Evolutionary conservation across 768 basidiomycete genomes (phyloP), one percentile per base, ranked within the genome.

Genomic region (button mushroom (Agaricus bisporus)): DNA sequence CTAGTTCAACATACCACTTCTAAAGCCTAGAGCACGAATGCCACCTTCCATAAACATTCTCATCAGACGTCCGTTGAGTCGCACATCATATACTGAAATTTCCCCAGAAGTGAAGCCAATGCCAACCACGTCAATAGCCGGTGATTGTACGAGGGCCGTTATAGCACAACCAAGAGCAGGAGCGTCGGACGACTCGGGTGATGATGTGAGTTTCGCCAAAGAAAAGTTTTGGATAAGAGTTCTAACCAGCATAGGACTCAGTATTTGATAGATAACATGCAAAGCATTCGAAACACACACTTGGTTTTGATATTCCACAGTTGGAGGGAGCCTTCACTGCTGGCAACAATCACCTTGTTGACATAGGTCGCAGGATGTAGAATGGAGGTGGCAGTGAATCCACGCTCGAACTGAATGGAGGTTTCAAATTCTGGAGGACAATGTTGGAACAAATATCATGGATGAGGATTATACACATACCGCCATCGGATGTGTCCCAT

Each of bases 81-180:
- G 83, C 46, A 98, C 78, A 64, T 99, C 97, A 63, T 94, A 88
- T 3, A 99, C 78, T 0, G 86, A 84, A 26, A 97, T 83, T 60
- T 89, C 85, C 38, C 97, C 97, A 1, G 88, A 90, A 1, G 85
- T 74, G 65, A 90, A 91, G 1, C 93, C 95, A 46, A 99, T 74
- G n/a, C 91, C 97, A 37, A 98, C 78, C 9, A 98, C 92, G 62
- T 99, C 97, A 49, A 98, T 87, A 12, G 95, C 97, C 22, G 95
- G 95, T 8, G 93, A 95, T 65, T 97, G 97, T 1, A 83, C 82
- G 37, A 98, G 63, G 2, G 86, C 73, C 1, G 91, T 94, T 59
- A 98, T 81, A 8, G 88, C 76, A 48, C 62, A 66, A 10, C 63
- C 59, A 39, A 60, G 41, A 64, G 68, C 53, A 64, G 63, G 43